Evolutionary conservation across 768 basidiomycete species (phyloP).

Genomic region (Suillus bovinus): DNA sequence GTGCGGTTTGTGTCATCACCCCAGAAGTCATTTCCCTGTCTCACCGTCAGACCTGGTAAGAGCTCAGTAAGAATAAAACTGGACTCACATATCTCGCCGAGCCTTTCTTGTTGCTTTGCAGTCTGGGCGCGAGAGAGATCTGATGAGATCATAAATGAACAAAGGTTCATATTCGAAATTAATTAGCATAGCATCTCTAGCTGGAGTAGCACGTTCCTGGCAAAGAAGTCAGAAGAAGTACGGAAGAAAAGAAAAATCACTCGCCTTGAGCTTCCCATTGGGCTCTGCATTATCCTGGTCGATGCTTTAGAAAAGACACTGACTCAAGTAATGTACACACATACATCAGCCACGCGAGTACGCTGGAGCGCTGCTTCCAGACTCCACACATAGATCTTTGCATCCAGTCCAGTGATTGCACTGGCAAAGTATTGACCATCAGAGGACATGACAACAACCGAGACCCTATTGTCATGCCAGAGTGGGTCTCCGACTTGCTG

Average conservation of each 20-base stretch:
- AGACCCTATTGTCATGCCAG: constrained; percentile 82
- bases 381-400: constrained; percentile 79
- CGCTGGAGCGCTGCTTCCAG: constrained; percentile 36
- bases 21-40: background rate
- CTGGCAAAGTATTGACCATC: constrained; percentile 82
- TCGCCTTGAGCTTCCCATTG: background rate
- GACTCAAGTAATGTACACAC: background rate
- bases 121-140: background rate
- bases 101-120: too few relatives aligned
- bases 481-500: constrained; percentile 33
- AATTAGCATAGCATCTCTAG: too few relatives aligned
- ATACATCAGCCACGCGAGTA: background rate
- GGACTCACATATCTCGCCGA: background rate
- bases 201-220: too few relatives aligned
- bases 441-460: constrained; percentile 71
- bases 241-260: too few relatives aligned
- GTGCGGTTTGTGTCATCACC: background rate
- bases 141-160: background rate
- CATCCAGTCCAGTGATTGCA: constrained; percentile 64
- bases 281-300: too few relatives aligned
- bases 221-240: too few relatives aligned
- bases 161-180: background rate
- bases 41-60: background rate
- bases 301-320: background rate
- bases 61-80: background rate